A percentile compares a stretch with the other conserved stretches of the same genome.
These are phyloP conservation scores for Calonectria honghensis DNA, from an alignment of 2,329 filamentous ascomycete species.

Conservation along the genomic window DNA sequence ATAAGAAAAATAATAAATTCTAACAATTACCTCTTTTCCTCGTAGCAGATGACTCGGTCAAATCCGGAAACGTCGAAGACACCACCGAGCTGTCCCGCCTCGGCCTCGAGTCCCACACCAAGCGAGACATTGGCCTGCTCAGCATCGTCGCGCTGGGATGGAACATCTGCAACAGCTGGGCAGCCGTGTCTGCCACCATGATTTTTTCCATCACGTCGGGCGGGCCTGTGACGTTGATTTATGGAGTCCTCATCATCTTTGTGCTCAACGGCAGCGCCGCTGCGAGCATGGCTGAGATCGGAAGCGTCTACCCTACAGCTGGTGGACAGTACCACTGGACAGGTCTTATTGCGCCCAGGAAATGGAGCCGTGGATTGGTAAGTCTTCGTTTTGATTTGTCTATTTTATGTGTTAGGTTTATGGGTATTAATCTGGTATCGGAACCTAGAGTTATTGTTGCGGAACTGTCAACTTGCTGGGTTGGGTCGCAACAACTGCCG, in stretches of 20 bases:
- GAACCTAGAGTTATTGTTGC: constrained; percentile 37
- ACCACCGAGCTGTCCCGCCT: constrained; percentile 35
- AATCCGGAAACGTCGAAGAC: constrained; percentile 33
- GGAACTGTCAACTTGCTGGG: constrained; percentile 38
- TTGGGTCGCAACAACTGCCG: constrained; percentile 37
- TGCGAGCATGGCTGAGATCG: constrained; percentile 40
- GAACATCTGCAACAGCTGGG: constrained; percentile 45
- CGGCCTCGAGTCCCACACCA: constrained; percentile 34
- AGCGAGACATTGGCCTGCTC: constrained; percentile 39
- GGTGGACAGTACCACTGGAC: constrained; percentile 63
- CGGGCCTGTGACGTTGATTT: constrained; percentile 37
- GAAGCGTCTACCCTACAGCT: constrained; percentile 41
- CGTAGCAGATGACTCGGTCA: constrained; percentile 37
- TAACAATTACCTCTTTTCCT: background rate
- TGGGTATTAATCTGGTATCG: background rate
- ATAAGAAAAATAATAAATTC: background rate
- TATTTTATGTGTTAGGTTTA: background rate
- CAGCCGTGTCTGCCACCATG: constrained; percentile 49
- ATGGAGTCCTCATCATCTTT: constrained; percentile 37
- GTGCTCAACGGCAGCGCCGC: constrained; percentile 38
- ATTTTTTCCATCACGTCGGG: constrained; percentile 39
- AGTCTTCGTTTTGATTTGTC: background rate
- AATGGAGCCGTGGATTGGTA: constrained; percentile 43
- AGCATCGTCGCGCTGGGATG: constrained; percentile 40
- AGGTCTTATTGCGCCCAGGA: constrained; percentile 54